Evolutionary conservation across 495 filamentous ascomycete genomes (phyloP).

Genomic region (Penicillium cosmopolitanum): DNA sequence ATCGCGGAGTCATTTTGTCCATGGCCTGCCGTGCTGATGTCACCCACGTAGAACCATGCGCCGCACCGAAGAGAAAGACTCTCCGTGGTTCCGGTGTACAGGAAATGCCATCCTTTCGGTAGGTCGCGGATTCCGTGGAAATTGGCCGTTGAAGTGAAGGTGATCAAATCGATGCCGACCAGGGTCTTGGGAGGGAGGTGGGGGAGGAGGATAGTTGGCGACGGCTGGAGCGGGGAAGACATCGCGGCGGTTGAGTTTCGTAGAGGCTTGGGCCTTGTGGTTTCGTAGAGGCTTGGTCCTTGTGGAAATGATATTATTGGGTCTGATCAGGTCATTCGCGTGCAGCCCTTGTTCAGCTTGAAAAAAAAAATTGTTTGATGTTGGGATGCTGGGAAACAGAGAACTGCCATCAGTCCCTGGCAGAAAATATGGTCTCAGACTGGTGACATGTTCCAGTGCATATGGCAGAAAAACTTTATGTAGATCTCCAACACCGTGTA

Average conservation of each 20-base stretch:
- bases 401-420: slow-evolving; percentile 10
- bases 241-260: slow-evolving; percentile 7
- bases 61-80: slow-evolving; percentile 62
- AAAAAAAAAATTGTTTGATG: slow-evolving; percentile 6
- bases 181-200: slow-evolving; percentile 52
- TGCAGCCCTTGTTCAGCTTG: slow-evolving; percentile 6
- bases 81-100: slow-evolving; percentile 60
- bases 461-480: slow-evolving; percentile 2
- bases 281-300: neutral
- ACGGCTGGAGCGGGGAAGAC: slow-evolving; percentile 32
- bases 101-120: slow-evolving; percentile 62
- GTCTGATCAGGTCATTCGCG: neutral
- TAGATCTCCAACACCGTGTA: neutral
- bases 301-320: neutral
- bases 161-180: slow-evolving; percentile 57
- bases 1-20: slow-evolving; percentile 19
- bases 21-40: slow-evolving; percentile 25
- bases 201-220: slow-evolving; percentile 52
- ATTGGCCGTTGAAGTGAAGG: slow-evolving; percentile 55
- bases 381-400: neutral
- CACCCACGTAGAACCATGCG: slow-evolving; percentile 61
- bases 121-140: slow-evolving; percentile 65
- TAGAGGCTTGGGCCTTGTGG: neutral
- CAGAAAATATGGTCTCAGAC: neutral
- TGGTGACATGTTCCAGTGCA: neutral